Evolutionary conservation across 148 eudicot species (phyloP).

Genomic region (Silene uniflora): DNA sequence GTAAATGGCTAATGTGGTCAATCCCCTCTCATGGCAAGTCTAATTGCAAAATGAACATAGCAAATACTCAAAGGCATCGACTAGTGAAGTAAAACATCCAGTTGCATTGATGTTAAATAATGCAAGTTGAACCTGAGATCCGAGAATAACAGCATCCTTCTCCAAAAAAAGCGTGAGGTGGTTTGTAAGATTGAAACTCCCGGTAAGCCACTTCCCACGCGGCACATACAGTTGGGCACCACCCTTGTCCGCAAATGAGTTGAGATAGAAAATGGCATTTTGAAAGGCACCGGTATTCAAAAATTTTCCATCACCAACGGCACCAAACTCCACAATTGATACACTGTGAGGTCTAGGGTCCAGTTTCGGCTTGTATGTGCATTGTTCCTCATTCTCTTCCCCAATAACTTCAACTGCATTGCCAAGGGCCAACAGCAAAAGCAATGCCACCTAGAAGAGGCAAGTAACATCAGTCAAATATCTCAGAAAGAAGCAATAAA

Average conservation of each 20-base stretch:
- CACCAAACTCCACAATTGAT: conserved; percentile 61
- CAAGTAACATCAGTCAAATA: not conserved
- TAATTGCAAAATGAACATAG: not conserved
- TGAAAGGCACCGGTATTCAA: conserved; percentile 60
- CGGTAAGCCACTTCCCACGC: conserved; percentile 53
- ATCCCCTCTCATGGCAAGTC: not conserved
- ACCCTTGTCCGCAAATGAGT: conserved; percentile 60
- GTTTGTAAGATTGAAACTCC: conserved; percentile 59
- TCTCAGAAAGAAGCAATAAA: not conserved
- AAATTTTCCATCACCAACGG: conserved; percentile 57
- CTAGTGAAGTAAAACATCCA: not conserved
- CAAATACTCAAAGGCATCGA: not conserved
- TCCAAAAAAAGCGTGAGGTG: conserved; percentile 64
- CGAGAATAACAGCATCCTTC: conserved; percentile 49
- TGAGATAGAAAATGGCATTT: conserved; percentile 61
- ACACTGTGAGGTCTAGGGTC: conserved; percentile 63
- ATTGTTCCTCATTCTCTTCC: conserved; percentile 37
- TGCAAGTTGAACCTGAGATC: conserved; percentile 47
- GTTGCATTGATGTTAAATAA: not conserved
- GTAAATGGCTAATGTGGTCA: not conserved
- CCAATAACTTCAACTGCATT: conserved; percentile 28
- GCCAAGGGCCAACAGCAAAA: conserved; percentile 36
- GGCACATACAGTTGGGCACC: conserved; percentile 64
- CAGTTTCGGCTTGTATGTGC: conserved; percentile 40
- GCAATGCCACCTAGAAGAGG: conserved; percentile 39